Evolutionary conservation across 164 flowering plant genomes (phyloP).

Genomic region (Aristolochia californica): DNA sequence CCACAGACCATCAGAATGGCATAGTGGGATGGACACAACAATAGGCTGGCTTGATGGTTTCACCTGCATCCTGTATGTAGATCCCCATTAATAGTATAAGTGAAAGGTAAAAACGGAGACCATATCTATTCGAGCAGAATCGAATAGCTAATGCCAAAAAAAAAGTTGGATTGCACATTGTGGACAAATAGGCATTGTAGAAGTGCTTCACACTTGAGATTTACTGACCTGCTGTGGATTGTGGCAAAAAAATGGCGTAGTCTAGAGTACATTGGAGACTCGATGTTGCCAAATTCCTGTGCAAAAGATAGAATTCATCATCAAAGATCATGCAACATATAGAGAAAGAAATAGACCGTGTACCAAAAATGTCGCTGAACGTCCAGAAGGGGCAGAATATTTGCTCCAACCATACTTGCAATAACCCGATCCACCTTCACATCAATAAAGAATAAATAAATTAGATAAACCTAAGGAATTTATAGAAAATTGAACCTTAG

Average conservation of each 20-base stretch:
- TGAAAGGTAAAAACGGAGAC: neutral
- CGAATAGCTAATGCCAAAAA: too few species aligned
- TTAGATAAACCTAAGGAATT: neutral
- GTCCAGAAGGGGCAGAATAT: constrained; percentile 61
- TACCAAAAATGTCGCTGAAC: constrained; percentile 78
- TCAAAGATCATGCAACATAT: neutral
- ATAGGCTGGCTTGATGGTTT: constrained; percentile 61
- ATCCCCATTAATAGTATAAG: constrained; percentile 1
- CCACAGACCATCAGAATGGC: constrained; percentile 73
- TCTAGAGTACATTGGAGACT: constrained; percentile 71
- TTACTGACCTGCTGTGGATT: constrained; percentile 48
- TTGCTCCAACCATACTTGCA: constrained; percentile 98
- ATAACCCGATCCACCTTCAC: constrained; percentile 90
- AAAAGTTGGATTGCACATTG: too few species aligned
- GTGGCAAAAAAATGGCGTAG: constrained; percentile 70
- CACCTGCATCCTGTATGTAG: constrained; percentile 84
- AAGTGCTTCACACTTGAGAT: too few species aligned
- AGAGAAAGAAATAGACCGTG: constrained; percentile 13
- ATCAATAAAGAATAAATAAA: neutral
- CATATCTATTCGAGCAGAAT: too few species aligned
- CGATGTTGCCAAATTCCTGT: constrained; percentile 91
- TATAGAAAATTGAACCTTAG: neutral
- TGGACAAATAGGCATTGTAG: too few species aligned
- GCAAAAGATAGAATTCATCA: constrained; percentile 14
- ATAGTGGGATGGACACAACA: constrained; percentile 66